Percentiles rank a stretch among this genome's conserved stretches.
Evolutionary conservation across 2,329 filamentous ascomycete species (phyloP).

Genomic region (Elsinoe batatas): DNA sequence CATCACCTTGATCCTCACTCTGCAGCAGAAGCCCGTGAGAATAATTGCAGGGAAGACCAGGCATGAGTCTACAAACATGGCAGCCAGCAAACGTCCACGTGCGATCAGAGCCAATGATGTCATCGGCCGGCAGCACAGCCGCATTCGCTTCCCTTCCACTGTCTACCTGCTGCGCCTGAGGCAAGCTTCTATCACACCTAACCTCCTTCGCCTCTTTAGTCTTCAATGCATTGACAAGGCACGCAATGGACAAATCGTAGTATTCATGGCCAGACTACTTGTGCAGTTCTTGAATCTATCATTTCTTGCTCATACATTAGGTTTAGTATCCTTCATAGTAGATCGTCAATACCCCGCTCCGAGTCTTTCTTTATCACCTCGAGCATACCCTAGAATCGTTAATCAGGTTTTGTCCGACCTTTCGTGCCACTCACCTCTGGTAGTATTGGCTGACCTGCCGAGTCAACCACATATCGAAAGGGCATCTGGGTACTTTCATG

Average conservation of each 20-base stretch:
- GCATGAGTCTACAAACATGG: not conserved
- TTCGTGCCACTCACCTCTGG: constrained; percentile 54
- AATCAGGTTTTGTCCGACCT: constrained; percentile 19
- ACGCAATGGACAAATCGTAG: not conserved
- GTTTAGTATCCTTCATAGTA: constrained; percentile 48
- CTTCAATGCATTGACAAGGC: not conserved
- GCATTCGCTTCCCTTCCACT: not conserved
- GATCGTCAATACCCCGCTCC: constrained; percentile 79
- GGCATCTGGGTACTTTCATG: constrained; percentile 96
- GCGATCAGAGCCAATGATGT: not conserved
- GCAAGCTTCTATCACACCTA: not conserved
- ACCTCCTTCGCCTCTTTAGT: not conserved
- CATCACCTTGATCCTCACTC: not conserved
- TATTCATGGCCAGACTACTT: not conserved
- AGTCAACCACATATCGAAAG: constrained; percentile 78
- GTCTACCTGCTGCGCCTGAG: not conserved
- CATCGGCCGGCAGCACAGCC: not conserved
- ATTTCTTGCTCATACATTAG: not conserved
- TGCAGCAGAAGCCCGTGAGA: not conserved
- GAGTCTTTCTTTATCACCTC: constrained; percentile 89
- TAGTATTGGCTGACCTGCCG: constrained; percentile 72
- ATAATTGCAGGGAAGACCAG: not conserved
- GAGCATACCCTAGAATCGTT: constrained; percentile 65
- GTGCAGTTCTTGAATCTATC: not conserved
- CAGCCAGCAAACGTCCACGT: not conserved